These are phyloP conservation scores for Fusarium scirpi DNA, from an alignment of 2,329 filamentous ascomycete genomes.

Conservation along the genomic window DNA sequence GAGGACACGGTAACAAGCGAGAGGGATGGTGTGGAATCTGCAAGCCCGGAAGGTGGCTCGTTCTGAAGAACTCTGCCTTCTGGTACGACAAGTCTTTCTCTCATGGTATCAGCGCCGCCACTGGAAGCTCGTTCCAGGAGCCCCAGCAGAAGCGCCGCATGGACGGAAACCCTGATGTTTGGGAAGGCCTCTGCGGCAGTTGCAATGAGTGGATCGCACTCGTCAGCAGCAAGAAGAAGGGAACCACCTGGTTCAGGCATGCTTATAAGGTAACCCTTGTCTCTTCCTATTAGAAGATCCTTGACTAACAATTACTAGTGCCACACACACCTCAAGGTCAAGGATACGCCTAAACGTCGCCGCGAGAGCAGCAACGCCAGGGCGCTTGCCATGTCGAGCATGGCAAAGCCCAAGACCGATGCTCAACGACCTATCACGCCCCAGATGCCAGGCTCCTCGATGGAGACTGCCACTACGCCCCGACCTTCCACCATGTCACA, in stretches of 20 bases:
- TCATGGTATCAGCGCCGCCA: slow-evolving; percentile 86
- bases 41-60: slow-evolving; percentile 86
- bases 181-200: slow-evolving; percentile 82
- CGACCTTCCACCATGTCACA: slow-evolving; percentile 47
- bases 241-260: slow-evolving; percentile 92
- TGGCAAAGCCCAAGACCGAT: slow-evolving; percentile 63
- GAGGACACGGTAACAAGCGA: slow-evolving; percentile 86
- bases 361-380: slow-evolving; percentile 70
- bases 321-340: slow-evolving; percentile 78
- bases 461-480: slow-evolving; percentile 42
- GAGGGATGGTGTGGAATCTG: slow-evolving; percentile 93
- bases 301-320: slow-evolving; percentile 61
- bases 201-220: slow-evolving; percentile 85
- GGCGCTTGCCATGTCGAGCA: slow-evolving; percentile 55
- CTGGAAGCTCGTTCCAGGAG: slow-evolving; percentile 81
- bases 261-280: slow-evolving; percentile 78
- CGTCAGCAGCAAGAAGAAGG: slow-evolving; percentile 89
- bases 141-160: slow-evolving; percentile 80
- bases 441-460: slow-evolving; percentile 43
- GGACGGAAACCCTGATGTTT: slow-evolving; percentile 84
- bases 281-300: not conserved
- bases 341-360: slow-evolving; percentile 76
- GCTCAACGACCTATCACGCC: slow-evolving; percentile 52
- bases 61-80: slow-evolving; percentile 89
- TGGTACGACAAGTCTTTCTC: slow-evolving; percentile 96